Evolutionary conservation across 805 yeast species (phyloP).

Genomic region (Pichia paraexigua): DNA sequence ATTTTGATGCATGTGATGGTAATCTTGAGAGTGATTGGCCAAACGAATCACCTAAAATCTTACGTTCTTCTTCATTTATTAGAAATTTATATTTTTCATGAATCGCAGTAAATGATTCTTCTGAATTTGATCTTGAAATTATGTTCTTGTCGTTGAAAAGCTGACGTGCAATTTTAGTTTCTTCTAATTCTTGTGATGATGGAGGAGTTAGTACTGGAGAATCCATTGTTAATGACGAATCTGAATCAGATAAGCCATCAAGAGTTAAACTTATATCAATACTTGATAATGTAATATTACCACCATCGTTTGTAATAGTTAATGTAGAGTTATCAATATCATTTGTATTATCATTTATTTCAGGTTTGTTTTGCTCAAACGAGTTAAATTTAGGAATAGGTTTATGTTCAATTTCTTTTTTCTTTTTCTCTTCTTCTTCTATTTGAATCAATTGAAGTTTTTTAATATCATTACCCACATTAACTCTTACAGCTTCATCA

Average conservation of each 20-base stretch:
- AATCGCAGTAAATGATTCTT: constrained; percentile 12
- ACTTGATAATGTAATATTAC: background rate
- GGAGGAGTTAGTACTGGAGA: constrained; percentile 6
- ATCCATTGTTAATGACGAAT: background rate
- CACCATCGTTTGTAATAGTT: background rate
- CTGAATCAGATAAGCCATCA: background rate
- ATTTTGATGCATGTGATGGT: background rate
- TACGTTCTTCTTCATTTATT: constrained; percentile 18
- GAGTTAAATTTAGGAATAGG: background rate
- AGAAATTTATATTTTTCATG: constrained; percentile 13
- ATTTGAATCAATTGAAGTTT: constrained; percentile 13
- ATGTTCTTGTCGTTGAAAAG: constrained; percentile 7
- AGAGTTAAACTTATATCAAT: background rate
- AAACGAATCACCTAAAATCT: constrained; percentile 7
- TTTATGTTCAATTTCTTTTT: background rate
- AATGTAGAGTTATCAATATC: background rate
- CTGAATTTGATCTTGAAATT: background rate
- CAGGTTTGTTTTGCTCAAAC: background rate
- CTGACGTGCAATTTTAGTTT: constrained; percentile 10
- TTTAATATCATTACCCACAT: constrained; percentile 22
- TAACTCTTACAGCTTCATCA: constrained; percentile 29
- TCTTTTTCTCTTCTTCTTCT: constrained; percentile 1
- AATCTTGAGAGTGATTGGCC: background rate
- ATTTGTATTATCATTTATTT: background rate
- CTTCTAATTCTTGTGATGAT: constrained; percentile 6